Conservation (phyloP, 306 rosid genomes). For the Begonia masoniana region DNA sequence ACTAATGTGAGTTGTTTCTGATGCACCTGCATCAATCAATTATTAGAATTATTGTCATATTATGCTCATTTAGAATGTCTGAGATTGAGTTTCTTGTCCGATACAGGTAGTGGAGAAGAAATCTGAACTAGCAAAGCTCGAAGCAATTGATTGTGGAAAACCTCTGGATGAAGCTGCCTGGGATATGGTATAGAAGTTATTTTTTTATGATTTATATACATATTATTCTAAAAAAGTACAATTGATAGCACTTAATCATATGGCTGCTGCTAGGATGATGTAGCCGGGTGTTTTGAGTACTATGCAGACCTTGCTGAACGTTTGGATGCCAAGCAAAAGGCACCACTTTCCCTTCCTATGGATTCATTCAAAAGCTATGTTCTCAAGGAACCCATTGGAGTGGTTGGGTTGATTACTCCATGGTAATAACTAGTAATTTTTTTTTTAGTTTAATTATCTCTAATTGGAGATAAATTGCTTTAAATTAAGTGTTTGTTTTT, state of each 20-base stretch:
- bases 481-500: too few species aligned
- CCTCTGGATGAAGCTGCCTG: constrained; percentile 91
- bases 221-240: too few species aligned
- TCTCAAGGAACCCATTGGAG: constrained; percentile 85
- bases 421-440: constrained; percentile 31
- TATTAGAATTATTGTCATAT: too few species aligned
- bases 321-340: constrained; percentile 68
- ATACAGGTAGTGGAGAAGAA: constrained; percentile 62
- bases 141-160: constrained; percentile 73
- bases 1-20: too few species aligned
- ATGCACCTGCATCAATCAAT: too few species aligned
- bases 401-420: constrained; percentile 83
- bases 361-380: constrained; percentile 58
- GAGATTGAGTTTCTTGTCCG: constrained; percentile 1
- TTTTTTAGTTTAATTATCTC: too few species aligned
- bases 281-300: constrained; percentile 92
- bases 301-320: constrained; percentile 96
- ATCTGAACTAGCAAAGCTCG: constrained; percentile 44
- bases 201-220: too few species aligned
- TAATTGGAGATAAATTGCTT: too few species aligned
- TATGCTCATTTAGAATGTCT: background rate
- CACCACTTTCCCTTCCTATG: constrained; percentile 76
- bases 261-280: constrained; percentile 55
- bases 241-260: too few species aligned
- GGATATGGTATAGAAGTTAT: constrained; percentile 45